Conservation (phyloP, 1,139 yeast species). For the Williopsis jadinii region DNA sequence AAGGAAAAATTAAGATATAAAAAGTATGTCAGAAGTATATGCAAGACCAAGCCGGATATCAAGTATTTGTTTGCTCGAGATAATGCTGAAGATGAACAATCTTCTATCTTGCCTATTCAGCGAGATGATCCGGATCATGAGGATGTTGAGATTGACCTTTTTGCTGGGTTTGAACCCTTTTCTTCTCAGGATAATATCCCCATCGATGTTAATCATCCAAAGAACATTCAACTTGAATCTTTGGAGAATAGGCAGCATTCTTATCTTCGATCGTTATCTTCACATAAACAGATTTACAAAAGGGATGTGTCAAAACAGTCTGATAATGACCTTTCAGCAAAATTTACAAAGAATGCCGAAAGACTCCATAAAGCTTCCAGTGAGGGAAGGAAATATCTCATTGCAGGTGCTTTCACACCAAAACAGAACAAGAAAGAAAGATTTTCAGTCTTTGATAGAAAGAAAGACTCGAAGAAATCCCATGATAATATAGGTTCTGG, state of each 20-base stretch:
- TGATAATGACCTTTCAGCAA: not conserved
- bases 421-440: constrained; percentile 3
- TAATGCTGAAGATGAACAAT: too few relatives aligned
- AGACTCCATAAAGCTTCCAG: not conserved
- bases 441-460: constrained; percentile 5
- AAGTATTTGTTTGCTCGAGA: constrained; percentile 4
- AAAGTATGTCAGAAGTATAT: constrained; percentile 19
- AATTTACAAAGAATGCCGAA: constrained; percentile 1
- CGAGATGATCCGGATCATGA: not conserved
- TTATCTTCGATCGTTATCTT: constrained; percentile 3
- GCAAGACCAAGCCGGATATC: constrained; percentile 15
- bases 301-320: too few relatives aligned
- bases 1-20: constrained; percentile 20
- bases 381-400: constrained; percentile 4
- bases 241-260: constrained; percentile 7
- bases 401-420: constrained; percentile 4
- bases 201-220: constrained; percentile 3
- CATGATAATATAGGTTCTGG: too few relatives aligned
- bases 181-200: too few relatives aligned
- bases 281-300: too few relatives aligned
- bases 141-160: constrained; percentile 7
- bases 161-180: constrained; percentile 11
- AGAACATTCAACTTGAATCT: constrained; percentile 5
- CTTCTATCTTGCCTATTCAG: not conserved
- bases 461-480: not conserved